Evolutionary conservation across 2,329 filamentous ascomycete species (phyloP).

Genomic region (Aspergillus pseudoviridinutans): DNA sequence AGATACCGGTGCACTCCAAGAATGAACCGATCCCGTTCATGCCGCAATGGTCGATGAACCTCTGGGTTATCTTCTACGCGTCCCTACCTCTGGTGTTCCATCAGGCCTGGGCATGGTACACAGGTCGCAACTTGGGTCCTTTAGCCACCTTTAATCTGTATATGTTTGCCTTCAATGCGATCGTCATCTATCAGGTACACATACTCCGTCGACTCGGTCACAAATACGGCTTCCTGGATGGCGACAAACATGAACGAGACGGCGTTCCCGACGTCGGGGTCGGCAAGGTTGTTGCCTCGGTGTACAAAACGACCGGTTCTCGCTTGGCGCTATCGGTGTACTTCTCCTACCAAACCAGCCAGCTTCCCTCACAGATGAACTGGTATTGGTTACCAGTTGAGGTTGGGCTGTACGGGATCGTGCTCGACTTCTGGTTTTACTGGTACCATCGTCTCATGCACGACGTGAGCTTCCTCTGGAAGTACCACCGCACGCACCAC

Average conservation of each 20-base stretch:
- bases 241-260: slow-evolving; percentile 43
- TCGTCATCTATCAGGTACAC: slow-evolving; percentile 39
- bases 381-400: slow-evolving; percentile 39
- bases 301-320: slow-evolving; percentile 31
- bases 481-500: slow-evolving; percentile 45
- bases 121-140: slow-evolving; percentile 27
- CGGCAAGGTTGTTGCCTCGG: slow-evolving; percentile 28
- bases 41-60: slow-evolving; percentile 32
- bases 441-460: slow-evolving; percentile 44
- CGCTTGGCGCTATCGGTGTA: slow-evolving; percentile 34
- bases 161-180: slow-evolving; percentile 37
- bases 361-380: slow-evolving; percentile 22
- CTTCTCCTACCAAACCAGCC: slow-evolving; percentile 24
- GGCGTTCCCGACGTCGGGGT: slow-evolving; percentile 41
- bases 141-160: slow-evolving; percentile 37
- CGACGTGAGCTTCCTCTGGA: slow-evolving; percentile 39
- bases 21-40: slow-evolving; percentile 41
- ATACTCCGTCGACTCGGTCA: slow-evolving; percentile 39
- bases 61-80: slow-evolving; percentile 40
- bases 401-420: slow-evolving; percentile 39
- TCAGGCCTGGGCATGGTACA: slow-evolving; percentile 29
- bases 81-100: slow-evolving; percentile 37
- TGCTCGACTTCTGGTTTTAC: slow-evolving; percentile 43
- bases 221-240: slow-evolving; percentile 41
- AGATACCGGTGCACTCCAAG: slow-evolving; percentile 40